phyloP scores from a whole-genome alignment of 192 early-diverging fungal species.

The Rhizoclosmatium sp. region DNA sequence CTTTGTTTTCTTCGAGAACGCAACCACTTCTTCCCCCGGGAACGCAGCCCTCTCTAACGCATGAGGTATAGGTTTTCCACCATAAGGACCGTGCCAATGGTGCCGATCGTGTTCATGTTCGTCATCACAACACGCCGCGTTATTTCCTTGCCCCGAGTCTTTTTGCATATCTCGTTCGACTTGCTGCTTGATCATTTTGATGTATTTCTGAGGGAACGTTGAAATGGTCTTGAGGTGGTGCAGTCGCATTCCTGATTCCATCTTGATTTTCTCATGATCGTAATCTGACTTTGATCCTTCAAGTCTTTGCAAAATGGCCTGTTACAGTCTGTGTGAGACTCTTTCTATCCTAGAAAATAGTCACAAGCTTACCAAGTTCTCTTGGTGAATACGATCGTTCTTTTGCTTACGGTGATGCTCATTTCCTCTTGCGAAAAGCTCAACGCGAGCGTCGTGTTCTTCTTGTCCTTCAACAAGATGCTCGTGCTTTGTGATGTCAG shows the following conservation, averaged over 20 bases:
- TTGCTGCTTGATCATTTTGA: conserved; percentile 8
- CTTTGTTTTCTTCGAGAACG: background rate
- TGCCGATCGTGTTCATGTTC: conserved; percentile 11
- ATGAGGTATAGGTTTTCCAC: conserved; percentile 8
- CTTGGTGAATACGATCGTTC: conserved; percentile 11
- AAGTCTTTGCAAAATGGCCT: conserved; percentile 7
- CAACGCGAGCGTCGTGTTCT: background rate
- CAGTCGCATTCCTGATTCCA: background rate
- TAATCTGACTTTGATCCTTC: conserved; percentile 16
- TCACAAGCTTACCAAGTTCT: conserved; percentile 11
- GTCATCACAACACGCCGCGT: background rate
- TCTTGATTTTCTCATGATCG: conserved; percentile 3
- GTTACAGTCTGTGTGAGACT: background rate
- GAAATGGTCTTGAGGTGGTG: background rate
- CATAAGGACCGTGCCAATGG: conserved; percentile 16
- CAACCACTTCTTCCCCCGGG: background rate
- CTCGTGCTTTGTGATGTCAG: conserved; percentile 15
- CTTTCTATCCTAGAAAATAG: background rate
- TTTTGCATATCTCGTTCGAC: background rate
- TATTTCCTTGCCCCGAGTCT: background rate
- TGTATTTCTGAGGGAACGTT: conserved; percentile 9
- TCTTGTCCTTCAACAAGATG: background rate
- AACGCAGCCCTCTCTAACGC: conserved; percentile 13
- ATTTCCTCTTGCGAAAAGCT: background rate
- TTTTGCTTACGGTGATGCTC: background rate